Percentiles rank a stretch among this genome's conserved stretches.
phyloP scores from a whole-genome alignment of 2,329 filamentous ascomycete genomes.

The Penicillium aurantiogriseum region DNA sequence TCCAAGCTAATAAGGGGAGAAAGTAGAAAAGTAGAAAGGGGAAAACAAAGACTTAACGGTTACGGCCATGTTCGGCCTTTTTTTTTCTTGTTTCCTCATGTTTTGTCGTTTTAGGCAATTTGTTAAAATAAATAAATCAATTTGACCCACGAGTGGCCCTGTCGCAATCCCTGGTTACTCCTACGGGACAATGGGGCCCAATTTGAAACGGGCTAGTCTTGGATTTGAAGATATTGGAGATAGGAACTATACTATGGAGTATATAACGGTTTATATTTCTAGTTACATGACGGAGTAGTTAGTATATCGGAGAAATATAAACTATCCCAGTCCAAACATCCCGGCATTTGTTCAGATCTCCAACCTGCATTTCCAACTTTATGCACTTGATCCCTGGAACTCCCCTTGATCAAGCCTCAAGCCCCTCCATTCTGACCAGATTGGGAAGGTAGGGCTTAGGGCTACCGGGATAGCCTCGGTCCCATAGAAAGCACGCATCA shows the following conservation, averaged over 20 bases:
- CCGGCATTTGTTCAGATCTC: neutral
- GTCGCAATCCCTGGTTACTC: slow-evolving; percentile 8
- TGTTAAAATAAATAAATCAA: neutral
- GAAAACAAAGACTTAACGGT: neutral
- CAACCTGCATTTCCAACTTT: neutral
- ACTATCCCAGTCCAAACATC: neutral
- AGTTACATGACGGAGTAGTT: neutral
- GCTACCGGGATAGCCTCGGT: slow-evolving; percentile 11
- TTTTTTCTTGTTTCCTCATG: neutral
- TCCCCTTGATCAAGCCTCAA: neutral
- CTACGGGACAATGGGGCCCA: neutral
- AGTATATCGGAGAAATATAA: neutral
- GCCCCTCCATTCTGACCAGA: neutral
- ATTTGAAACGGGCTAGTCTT: slow-evolving; percentile 2
- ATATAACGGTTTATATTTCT: neutral
- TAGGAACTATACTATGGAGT: neutral
- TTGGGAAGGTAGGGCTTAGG: slow-evolving; percentile 29
- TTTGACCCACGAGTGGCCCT: slow-evolving; percentile 8
- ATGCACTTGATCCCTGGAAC: neutral
- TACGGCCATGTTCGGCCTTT: neutral
- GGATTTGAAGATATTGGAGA: neutral
- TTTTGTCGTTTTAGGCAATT: slow-evolving; percentile 3
- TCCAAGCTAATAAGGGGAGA: slow-evolving; percentile 4
- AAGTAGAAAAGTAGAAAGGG: neutral
- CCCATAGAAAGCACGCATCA: slow-evolving; percentile 6